phyloP scores from a whole-genome alignment of 768 basidiomycete species.

The Hydnomerulius pinastri region DNA sequence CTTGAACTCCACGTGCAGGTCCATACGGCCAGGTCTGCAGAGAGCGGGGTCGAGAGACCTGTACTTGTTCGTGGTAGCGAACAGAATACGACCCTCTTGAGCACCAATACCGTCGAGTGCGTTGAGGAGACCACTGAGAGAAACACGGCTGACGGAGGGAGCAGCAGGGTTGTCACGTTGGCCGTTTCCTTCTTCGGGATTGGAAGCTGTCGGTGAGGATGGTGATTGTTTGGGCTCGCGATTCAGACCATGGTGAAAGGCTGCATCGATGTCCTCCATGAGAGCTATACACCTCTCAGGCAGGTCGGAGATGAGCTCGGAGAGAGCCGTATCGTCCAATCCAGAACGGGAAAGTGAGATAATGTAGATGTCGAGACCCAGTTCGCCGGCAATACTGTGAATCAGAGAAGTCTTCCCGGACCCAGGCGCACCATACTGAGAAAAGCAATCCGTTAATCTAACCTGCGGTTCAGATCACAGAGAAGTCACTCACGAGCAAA shows the following conservation, averaged over 20 bases:
- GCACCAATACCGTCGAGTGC: constrained; percentile 81
- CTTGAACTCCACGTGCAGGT: constrained; percentile 75
- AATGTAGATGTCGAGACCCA: constrained; percentile 72
- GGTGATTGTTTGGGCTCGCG: constrained; percentile 25
- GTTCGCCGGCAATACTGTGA: constrained; percentile 75
- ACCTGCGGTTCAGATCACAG: background rate
- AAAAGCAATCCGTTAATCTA: background rate
- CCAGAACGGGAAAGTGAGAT: constrained; percentile 64
- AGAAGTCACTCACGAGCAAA: constrained; percentile 46
- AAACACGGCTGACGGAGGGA: constrained; percentile 42
- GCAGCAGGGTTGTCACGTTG: constrained; percentile 4
- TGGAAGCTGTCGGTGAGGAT: background rate
- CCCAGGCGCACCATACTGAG: constrained; percentile 70
- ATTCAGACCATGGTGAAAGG: constrained; percentile 51
- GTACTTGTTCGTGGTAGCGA: constrained; percentile 80
- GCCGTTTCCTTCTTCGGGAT: constrained; percentile 18
- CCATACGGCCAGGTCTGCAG: constrained; percentile 78
- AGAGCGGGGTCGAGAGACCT: constrained; percentile 70
- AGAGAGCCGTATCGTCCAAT: constrained; percentile 62
- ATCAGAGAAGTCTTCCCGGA: constrained; percentile 81
- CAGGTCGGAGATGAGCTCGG: constrained; percentile 57
- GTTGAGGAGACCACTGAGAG: constrained; percentile 74
- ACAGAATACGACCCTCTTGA: constrained; percentile 80
- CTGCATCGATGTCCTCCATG: constrained; percentile 86
- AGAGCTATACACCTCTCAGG: constrained; percentile 75